Percentiles rank a stretch among this genome's conserved stretches.
Evolutionary conservation across 1,284 basidiomycete species (phyloP).

Genomic region (Pseudozyma sp.): DNA sequence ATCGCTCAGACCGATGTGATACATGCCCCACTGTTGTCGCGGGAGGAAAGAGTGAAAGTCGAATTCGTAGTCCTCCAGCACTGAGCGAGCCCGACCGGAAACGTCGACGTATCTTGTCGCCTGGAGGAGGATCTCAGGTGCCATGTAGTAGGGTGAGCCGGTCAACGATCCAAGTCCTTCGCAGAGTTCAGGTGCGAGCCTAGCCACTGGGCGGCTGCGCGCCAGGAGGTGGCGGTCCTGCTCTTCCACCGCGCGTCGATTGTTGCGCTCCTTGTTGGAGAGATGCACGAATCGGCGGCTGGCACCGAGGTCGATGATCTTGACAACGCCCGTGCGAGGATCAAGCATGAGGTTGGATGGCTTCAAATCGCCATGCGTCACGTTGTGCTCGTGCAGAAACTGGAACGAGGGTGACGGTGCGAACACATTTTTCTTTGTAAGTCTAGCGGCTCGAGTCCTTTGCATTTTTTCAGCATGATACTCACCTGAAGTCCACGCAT

Average conservation of each 20-base stretch:
- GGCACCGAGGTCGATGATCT: constrained; percentile 59
- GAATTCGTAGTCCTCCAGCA: constrained; percentile 57
- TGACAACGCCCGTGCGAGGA: constrained; percentile 52
- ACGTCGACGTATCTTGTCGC: constrained; percentile 51
- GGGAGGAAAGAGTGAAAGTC: constrained; percentile 32
- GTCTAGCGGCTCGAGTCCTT: neutral
- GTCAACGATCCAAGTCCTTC: constrained; percentile 60
- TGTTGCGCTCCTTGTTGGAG: constrained; percentile 49
- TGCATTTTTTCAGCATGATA: neutral
- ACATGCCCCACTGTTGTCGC: constrained; percentile 26
- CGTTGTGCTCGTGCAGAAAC: constrained; percentile 54
- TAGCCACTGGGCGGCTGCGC: constrained; percentile 5
- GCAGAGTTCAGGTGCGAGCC: constrained; percentile 33
- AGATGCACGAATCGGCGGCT: constrained; percentile 55
- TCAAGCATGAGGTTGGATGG: constrained; percentile 62
- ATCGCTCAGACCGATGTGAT: constrained; percentile 48
- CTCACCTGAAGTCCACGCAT: constrained; percentile 50
- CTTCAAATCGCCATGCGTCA: constrained; percentile 61
- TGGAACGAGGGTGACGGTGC: neutral
- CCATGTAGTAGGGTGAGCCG: constrained; percentile 61
- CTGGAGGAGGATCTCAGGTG: constrained; percentile 61
- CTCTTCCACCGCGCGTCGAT: constrained; percentile 53
- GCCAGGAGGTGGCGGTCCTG: constrained; percentile 30
- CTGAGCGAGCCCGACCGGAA: constrained; percentile 36
- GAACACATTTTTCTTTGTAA: neutral